Evolutionary conservation across 352 stramenopile species (phyloP).

Genomic region (Pseudoperonospora humuli): DNA sequence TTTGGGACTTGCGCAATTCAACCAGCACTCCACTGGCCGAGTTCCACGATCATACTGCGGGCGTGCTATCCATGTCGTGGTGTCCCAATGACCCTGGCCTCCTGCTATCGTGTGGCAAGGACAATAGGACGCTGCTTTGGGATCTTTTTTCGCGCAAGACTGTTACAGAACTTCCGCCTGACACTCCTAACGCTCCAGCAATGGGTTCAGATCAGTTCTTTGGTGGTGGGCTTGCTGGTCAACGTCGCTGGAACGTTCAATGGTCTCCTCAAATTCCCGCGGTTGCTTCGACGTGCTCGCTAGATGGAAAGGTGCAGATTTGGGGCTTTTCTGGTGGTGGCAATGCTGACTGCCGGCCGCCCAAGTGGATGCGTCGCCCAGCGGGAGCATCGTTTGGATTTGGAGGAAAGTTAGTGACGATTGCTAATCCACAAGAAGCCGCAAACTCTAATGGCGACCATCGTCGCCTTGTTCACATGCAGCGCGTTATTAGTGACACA

Average conservation of each 20-base stretch:
- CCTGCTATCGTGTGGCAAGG: slow-evolving; percentile 92
- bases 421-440: slow-evolving; percentile 64
- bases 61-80: slow-evolving; percentile 96
- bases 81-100: slow-evolving; percentile 94
- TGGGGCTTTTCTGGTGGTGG: slow-evolving; percentile 75
- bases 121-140: slow-evolving; percentile 98
- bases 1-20: slow-evolving; percentile 97
- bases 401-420: slow-evolving; percentile 90
- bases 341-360: slow-evolving; percentile 80
- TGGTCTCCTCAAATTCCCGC: slow-evolving; percentile 94
- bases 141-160: slow-evolving; percentile 92
- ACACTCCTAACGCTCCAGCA: slow-evolving; percentile 41
- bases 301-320: slow-evolving; percentile 96
- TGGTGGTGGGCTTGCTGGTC: slow-evolving; percentile 47
- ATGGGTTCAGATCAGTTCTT: slow-evolving; percentile 82
- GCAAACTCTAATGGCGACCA: slow-evolving; percentile 44
- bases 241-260: slow-evolving; percentile 91
- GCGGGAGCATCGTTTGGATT: slow-evolving; percentile 94
- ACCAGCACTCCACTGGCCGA: slow-evolving; percentile 95
- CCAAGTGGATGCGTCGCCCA: slow-evolving; percentile 92
- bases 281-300: slow-evolving; percentile 92
- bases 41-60: slow-evolving; percentile 92
- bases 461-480: slow-evolving; percentile 71
- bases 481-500: slow-evolving; percentile 70
- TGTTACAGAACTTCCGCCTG: slow-evolving; percentile 91